Evolutionary conservation across 1,139 yeast species (phyloP).

Genomic region (Casaregolazyma suthepensis): DNA sequence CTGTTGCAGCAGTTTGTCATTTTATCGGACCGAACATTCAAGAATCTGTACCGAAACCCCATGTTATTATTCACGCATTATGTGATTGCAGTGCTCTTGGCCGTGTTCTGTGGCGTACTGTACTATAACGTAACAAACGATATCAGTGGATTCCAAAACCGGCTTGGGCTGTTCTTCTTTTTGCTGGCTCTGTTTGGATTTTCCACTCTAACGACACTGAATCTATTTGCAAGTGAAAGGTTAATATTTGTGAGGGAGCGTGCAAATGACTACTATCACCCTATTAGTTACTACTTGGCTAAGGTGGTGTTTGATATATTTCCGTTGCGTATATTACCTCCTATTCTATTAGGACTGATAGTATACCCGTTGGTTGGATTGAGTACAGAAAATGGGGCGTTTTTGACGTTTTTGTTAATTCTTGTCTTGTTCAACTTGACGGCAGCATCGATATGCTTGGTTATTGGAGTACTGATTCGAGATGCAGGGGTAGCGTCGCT

Average conservation of each 20-base stretch:
- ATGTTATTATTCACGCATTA: constrained; percentile 78
- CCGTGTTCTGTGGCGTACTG: constrained; percentile 76
- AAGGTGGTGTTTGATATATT: constrained; percentile 84
- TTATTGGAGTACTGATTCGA: constrained; percentile 77
- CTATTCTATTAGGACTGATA: constrained; percentile 71
- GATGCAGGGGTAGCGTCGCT: constrained; percentile 94
- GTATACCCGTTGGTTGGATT: constrained; percentile 91
- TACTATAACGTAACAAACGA: constrained; percentile 81
- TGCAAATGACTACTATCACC: constrained; percentile 87
- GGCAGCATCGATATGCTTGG: constrained; percentile 74
- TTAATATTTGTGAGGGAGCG: constrained; percentile 86
- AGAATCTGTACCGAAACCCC: constrained; percentile 88
- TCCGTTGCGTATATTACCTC: constrained; percentile 87
- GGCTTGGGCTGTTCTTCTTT: constrained; percentile 89
- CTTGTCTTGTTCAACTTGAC: constrained; percentile 80
- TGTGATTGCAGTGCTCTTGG: constrained; percentile 66
- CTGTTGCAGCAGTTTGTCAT: constrained; percentile 59
- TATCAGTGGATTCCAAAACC: constrained; percentile 92
- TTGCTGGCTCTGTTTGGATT: constrained; percentile 88
- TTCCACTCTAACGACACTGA: constrained; percentile 84
- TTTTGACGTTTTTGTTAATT: constrained; percentile 61
- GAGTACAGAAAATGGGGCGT: constrained; percentile 72
- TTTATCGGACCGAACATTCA: constrained; percentile 79
- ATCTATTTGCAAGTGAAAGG: constrained; percentile 81
- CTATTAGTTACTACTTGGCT: constrained; percentile 75